phyloP scores from a whole-genome alignment of 2,329 filamentous ascomycete genomes.

The Cordyceps cateniannulata region DNA sequence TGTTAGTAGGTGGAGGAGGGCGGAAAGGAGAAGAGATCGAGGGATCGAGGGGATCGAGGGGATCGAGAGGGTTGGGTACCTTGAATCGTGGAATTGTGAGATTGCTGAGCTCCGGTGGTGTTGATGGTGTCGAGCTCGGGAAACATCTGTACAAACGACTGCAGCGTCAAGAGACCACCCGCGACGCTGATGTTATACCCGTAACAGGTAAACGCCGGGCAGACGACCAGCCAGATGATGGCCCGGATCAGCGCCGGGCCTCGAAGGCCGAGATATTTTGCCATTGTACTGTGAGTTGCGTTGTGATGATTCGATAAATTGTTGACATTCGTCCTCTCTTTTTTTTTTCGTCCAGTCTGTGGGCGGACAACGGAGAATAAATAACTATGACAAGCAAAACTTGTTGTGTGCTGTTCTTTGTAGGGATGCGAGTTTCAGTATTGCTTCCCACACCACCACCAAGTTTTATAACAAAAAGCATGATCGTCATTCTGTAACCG shows the following conservation, averaged over 20 bases:
- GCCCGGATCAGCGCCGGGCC: slow-evolving; percentile 29
- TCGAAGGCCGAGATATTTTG: slow-evolving; percentile 27
- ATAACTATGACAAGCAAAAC: no score
- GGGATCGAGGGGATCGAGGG: background rate
- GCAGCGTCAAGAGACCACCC: slow-evolving; percentile 61
- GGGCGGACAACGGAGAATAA: no score
- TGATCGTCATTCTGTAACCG: background rate
- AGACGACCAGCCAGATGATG: slow-evolving; percentile 36
- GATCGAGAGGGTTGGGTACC: slow-evolving; percentile 12
- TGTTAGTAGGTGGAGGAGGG: background rate
- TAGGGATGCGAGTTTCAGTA: background rate
- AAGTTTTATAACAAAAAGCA: background rate
- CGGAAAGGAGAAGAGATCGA: background rate
- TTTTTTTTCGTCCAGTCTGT: no score
- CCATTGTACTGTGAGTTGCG: background rate
- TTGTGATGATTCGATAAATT: background rate
- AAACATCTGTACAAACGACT: slow-evolving; percentile 50
- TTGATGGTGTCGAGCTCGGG: slow-evolving; percentile 42
- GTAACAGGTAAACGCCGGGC: slow-evolving; percentile 39
- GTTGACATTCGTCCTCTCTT: no score
- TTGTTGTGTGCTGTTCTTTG: background rate
- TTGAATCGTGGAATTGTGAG: slow-evolving; percentile 40
- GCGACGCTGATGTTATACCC: slow-evolving; percentile 63
- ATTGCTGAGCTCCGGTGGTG: slow-evolving; percentile 30
- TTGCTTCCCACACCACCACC: background rate